Conservation (phyloP, 768 basidiomycete species). For the Lactarius hengduanensis region DNA sequence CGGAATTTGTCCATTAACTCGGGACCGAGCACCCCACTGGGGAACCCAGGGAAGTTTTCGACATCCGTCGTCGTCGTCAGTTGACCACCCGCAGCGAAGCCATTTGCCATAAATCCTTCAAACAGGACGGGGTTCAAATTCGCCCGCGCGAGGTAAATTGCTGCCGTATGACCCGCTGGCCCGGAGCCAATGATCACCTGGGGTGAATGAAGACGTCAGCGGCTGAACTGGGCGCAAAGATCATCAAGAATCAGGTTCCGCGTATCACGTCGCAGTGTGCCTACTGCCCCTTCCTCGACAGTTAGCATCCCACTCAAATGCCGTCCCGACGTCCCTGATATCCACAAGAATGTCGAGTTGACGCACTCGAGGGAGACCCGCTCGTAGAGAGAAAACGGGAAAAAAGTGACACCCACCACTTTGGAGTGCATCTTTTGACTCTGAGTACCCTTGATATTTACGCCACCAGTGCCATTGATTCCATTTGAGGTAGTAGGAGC, state of each 20-base stretch:
- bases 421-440: conserved; percentile 80
- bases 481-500: conserved; percentile 16
- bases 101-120: conserved; percentile 99
- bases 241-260: neutral
- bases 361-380: neutral
- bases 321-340: neutral
- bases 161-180: conserved; percentile 94
- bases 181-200: conserved; percentile 93
- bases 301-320: conserved; percentile 4
- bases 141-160: conserved; percentile 96
- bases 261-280: neutral
- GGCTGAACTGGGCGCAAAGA: conserved; percentile 3
- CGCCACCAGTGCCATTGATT: neutral
- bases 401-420: conserved; percentile 46
- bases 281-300: neutral
- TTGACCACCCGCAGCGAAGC: conserved; percentile 96
- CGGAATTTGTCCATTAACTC: conserved; percentile 99
- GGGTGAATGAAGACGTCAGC: conserved; percentile 8
- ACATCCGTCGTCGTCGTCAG: conserved; percentile 98
- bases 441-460: conserved; percentile 19
- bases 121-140: conserved; percentile 93
- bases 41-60: conserved; percentile 98
- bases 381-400: neutral
- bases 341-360: neutral
- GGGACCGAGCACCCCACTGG: conserved; percentile 87